A percentile compares a stretch with the other conserved stretches of the same genome.
phyloP scores from a whole-genome alignment of 1,284 basidiomycete species.

The Leccinum solheimii region DNA sequence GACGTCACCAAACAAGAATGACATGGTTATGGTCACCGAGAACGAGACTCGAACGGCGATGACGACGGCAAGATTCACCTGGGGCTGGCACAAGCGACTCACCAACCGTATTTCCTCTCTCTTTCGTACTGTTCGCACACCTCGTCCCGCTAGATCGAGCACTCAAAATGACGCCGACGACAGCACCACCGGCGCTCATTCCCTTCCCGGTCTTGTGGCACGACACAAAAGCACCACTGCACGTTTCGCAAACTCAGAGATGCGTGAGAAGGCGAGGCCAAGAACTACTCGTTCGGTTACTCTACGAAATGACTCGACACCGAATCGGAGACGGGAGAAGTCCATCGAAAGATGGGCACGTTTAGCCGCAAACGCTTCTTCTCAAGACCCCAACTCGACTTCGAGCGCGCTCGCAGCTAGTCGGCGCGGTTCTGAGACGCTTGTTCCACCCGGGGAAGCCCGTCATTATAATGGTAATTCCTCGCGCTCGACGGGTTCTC shows the following conservation, averaged over 20 bases:
- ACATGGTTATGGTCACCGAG: conserved; percentile 70
- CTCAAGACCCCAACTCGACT: conserved; percentile 20
- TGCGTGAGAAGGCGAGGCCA: conserved; percentile 22
- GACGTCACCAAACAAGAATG: conserved; percentile 64
- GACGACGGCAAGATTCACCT: conserved; percentile 56
- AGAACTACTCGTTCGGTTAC: conserved; percentile 19
- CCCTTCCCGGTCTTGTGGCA: conserved; percentile 23
- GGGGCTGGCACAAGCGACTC: conserved; percentile 50
- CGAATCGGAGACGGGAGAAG: conserved; percentile 31
- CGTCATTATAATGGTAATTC: conserved; percentile 11
- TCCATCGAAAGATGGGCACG: conserved; percentile 39
- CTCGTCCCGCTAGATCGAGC: conserved; percentile 38
- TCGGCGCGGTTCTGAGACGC: conserved; percentile 22
- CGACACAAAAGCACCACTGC: conserved; percentile 25
- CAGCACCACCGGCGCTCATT: conserved; percentile 34
- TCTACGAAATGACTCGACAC: conserved; percentile 23
- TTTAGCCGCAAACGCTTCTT: conserved; percentile 23
- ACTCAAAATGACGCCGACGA: conserved; percentile 28
- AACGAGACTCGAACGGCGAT: conserved; percentile 82
- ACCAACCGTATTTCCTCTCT: conserved; percentile 48
- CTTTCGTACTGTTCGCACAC: conserved; percentile 43
- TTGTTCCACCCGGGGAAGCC: conserved; percentile 12
- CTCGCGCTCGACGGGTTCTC: conserved; percentile 19
- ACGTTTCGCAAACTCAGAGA: conserved; percentile 14
- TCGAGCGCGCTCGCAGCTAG: conserved; percentile 8